Evolutionary conservation across 75 land plant species (phyloP).

Genomic region (Pinus albicaulis): DNA sequence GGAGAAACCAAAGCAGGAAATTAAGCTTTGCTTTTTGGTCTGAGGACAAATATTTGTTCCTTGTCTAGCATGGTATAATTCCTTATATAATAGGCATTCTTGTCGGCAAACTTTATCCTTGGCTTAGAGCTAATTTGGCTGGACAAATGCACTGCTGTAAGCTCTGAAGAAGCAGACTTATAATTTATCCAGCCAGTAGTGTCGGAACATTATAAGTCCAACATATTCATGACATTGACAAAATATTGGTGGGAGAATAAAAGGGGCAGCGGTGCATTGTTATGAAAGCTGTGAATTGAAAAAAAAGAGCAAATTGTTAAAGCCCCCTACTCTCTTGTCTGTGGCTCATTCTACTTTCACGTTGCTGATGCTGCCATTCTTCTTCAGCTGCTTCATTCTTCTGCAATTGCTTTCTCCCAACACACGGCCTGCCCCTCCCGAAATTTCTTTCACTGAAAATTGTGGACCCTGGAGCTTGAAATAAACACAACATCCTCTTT

Average conservation of each 20-base stretch:
- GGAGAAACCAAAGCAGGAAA: too few species aligned
- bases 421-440: too few species aligned
- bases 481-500: too few species aligned
- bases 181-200: neutral
- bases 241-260: neutral
- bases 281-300: slow-evolving; percentile 3
- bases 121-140: neutral
- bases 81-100: neutral
- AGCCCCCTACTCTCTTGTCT: too few species aligned
- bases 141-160: neutral
- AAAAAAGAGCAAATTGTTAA: too few species aligned
- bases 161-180: neutral
- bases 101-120: neutral
- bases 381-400: too few species aligned
- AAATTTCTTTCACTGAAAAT: too few species aligned
- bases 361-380: too few species aligned
- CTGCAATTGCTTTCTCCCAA: too few species aligned
- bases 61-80: neutral
- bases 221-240: neutral
- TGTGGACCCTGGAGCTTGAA: too few species aligned
- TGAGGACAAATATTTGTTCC: neutral
- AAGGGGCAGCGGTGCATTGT: neutral
- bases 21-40: neutral
- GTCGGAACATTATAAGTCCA: neutral
- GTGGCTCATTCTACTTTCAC: too few species aligned